These are phyloP conservation scores for Fagopyrum esculentum DNA, from an alignment of 148 eudicot genomes.

Conservation along the genomic window DNA sequence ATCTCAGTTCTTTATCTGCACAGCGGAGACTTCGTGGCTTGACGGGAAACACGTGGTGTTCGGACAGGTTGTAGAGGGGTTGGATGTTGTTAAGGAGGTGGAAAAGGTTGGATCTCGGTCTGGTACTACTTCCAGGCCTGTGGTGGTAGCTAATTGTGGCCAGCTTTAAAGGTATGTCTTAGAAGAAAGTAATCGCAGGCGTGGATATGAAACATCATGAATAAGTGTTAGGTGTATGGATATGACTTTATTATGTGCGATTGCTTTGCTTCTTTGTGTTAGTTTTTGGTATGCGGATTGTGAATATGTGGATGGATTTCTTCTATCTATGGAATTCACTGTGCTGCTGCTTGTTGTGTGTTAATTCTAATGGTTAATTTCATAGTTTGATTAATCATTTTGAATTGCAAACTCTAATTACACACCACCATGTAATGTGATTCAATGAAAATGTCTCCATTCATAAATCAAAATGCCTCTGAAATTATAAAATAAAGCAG, in stretches of 20 bases:
- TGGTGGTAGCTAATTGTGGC: slow-evolving; percentile 27
- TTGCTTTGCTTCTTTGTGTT: not conserved
- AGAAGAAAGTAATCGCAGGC: not conserved
- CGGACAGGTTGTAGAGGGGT: slow-evolving; percentile 34
- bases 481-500: no score
- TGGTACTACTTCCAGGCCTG: slow-evolving; percentile 24
- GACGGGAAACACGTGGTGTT: slow-evolving; percentile 36
- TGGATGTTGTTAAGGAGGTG: slow-evolving; percentile 24
- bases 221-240: not conserved
- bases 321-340: not conserved
- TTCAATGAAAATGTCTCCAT: no score
- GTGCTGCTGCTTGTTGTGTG: not conserved
- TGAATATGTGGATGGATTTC: not conserved
- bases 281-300: not conserved
- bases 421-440: no score
- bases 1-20: slow-evolving; percentile 34
- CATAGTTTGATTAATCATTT: no score
- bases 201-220: slow-evolving; percentile 1
- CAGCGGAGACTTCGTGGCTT: slow-evolving; percentile 28
- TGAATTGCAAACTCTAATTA: no score
- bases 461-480: no score
- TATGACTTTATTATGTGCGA: not conserved
- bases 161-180: slow-evolving; percentile 17
- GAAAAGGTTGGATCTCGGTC: slow-evolving; percentile 26
- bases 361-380: not conserved